A percentile compares a stretch with the other conserved stretches of the same genome.
Conservation (phyloP, 2,329 filamentous ascomycete species). For the Colletotrichum sp. region DNA sequence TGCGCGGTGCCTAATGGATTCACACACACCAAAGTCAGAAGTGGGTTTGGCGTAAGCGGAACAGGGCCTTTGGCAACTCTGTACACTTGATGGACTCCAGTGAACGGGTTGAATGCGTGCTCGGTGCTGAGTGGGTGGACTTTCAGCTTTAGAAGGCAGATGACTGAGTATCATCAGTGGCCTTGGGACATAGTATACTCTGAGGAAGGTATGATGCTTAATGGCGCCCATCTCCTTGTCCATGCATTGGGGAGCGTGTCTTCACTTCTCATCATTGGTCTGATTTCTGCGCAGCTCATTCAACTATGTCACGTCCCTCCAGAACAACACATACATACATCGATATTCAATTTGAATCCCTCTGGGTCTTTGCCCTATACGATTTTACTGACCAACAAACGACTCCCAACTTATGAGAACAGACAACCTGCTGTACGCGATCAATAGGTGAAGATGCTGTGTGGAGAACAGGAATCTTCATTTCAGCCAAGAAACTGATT, state of each 20-base stretch:
- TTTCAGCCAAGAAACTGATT: conserved; percentile 25
- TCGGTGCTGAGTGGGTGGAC: neutral
- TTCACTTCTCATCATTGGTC: neutral
- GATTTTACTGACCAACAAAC: neutral
- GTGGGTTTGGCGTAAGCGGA: neutral
- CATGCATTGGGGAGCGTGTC: neutral
- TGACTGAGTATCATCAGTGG: neutral
- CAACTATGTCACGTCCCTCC: neutral
- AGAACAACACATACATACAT: neutral
- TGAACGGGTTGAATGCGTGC: neutral
- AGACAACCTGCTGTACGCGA: neutral
- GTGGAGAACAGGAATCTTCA: neutral
- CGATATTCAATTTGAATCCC: neutral
- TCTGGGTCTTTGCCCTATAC: neutral
- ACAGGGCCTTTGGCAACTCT: neutral
- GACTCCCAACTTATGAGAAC: neutral
- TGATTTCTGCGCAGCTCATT: neutral
- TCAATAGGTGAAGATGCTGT: neutral
- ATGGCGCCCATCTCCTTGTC: neutral
- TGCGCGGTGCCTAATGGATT: neutral
- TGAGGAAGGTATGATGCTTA: neutral
- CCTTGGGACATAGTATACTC: neutral
- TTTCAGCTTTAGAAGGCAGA: neutral
- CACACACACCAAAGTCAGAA: neutral
- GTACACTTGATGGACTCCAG: neutral